Evolutionary conservation across 1,284 basidiomycete species (phyloP).

Genomic region (Leccinum fuscescens): DNA sequence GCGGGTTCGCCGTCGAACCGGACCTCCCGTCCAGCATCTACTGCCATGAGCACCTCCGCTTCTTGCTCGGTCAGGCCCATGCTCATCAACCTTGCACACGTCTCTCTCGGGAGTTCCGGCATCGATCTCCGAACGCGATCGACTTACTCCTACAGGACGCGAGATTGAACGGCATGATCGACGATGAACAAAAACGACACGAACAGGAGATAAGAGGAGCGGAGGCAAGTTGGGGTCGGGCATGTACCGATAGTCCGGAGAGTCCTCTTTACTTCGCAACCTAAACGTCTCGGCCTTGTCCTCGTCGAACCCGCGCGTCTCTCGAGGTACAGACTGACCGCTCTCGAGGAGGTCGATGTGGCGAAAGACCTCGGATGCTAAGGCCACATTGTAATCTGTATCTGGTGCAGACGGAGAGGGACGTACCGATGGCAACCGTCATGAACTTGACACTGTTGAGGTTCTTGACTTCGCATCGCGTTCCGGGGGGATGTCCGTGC

Average conservation of each 20-base stretch:
- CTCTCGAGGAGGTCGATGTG: slow-evolving; percentile 47
- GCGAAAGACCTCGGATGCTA: slow-evolving; percentile 69
- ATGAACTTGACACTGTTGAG: slow-evolving; percentile 90
- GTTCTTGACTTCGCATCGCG: slow-evolving; percentile 96
- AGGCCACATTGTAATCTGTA: background rate
- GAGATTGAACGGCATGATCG: background rate
- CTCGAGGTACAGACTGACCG: slow-evolving; percentile 56
- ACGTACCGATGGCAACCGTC: slow-evolving; percentile 81
- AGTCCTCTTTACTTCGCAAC: slow-evolving; percentile 88
- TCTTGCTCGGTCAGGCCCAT: slow-evolving; percentile 63
- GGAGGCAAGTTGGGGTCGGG: slow-evolving; percentile 93
- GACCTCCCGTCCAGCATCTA: slow-evolving; percentile 65
- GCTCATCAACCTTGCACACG: slow-evolving; percentile 54
- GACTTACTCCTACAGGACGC: slow-evolving; percentile 54
- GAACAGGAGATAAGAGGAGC: slow-evolving; percentile 62
- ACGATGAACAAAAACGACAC: slow-evolving; percentile 1
- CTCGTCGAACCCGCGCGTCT: slow-evolving; percentile 93
- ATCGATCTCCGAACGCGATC: slow-evolving; percentile 51
- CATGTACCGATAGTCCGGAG: slow-evolving; percentile 97
- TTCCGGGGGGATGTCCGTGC: slow-evolving; percentile 66
- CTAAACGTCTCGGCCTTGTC: slow-evolving; percentile 77
- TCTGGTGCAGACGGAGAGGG: background rate
- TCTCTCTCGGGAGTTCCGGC: slow-evolving; percentile 79
- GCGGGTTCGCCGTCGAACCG: slow-evolving; percentile 57
- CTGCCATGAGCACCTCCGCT: slow-evolving; percentile 71